Conservation (phyloP, 345 rosid genomes). For the Hibiscus trionum region DNA sequence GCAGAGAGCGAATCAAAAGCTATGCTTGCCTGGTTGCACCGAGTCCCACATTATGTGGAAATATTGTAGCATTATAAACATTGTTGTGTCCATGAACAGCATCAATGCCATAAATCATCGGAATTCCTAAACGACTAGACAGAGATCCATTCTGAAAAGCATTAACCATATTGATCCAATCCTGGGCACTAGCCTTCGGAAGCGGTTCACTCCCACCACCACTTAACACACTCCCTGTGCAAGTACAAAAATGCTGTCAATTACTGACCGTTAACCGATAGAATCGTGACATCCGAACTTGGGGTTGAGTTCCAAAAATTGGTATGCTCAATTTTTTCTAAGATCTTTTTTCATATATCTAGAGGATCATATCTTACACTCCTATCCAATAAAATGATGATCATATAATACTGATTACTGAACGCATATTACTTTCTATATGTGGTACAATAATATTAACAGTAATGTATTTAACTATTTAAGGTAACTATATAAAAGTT, state of each 20-base stretch:
- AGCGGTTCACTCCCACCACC: conserved; percentile 88
- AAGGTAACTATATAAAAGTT: not conserved
- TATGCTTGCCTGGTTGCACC: conserved; percentile 76
- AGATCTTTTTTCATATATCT: not conserved
- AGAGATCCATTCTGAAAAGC: conserved; percentile 60
- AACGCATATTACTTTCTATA: not conserved
- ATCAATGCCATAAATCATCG: conserved; percentile 90
- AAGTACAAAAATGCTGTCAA: not conserved
- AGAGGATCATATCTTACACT: not conserved
- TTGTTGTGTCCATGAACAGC: conserved; percentile 95
- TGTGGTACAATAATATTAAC: not conserved
- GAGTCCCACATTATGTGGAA: conserved; percentile 86
- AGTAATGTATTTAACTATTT: not conserved
- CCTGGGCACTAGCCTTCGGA: conserved; percentile 55
- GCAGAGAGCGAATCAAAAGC: not conserved
- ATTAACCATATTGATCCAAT: conserved; percentile 78
- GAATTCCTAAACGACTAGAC: conserved; percentile 74
- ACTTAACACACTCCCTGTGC: conserved; percentile 69
- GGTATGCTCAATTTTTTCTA: not conserved
- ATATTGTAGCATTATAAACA: conserved; percentile 77
- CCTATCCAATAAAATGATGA: not conserved
- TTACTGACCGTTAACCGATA: not conserved
- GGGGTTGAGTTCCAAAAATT: not conserved
- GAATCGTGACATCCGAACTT: not conserved
- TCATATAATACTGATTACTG: not conserved